Conservation (phyloP, 2,329 filamentous ascomycete genomes). For the Phyllosticta ampelicida region DNA sequence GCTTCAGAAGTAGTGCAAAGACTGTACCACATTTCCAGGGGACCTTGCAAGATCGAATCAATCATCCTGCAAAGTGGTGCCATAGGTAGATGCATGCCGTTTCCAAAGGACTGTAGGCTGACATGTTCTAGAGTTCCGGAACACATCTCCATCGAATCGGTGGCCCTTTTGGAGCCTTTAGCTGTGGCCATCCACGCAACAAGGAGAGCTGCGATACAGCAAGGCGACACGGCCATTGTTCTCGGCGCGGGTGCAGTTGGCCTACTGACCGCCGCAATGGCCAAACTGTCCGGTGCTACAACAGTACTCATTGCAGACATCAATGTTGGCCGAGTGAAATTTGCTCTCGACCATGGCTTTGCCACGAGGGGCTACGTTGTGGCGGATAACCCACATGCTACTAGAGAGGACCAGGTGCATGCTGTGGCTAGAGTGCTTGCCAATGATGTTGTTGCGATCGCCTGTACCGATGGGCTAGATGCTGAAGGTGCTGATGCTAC, state of each 20-base stretch:
- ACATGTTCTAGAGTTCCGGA: conserved; percentile 26
- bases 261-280: conserved; percentile 47
- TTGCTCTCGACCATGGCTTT: conserved; percentile 36
- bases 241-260: conserved; percentile 70
- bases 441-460: conserved; percentile 25
- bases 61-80: conserved; percentile 35
- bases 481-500: conserved; percentile 31
- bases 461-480: conserved; percentile 25
- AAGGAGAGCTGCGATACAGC: conserved; percentile 59
- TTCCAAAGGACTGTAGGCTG: conserved; percentile 3
- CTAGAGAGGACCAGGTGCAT: conserved; percentile 17
- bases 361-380: conserved; percentile 24
- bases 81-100: conserved; percentile 28
- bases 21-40: conserved; percentile 34
- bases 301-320: conserved; percentile 52
- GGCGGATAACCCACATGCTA: conserved; percentile 11
- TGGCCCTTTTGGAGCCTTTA: conserved; percentile 46
- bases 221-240: conserved; percentile 68
- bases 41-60: conserved; percentile 33
- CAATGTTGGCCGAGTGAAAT: conserved; percentile 44
- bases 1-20: conserved; percentile 34
- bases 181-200: conserved; percentile 79
- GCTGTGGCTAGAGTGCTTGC: conserved; percentile 26
- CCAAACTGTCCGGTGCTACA: conserved; percentile 41
- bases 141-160: conserved; percentile 29